Evolutionary conservation across 192 early-diverging fungal genomes (phyloP).

Genomic region (Backusella morwellensis): DNA sequence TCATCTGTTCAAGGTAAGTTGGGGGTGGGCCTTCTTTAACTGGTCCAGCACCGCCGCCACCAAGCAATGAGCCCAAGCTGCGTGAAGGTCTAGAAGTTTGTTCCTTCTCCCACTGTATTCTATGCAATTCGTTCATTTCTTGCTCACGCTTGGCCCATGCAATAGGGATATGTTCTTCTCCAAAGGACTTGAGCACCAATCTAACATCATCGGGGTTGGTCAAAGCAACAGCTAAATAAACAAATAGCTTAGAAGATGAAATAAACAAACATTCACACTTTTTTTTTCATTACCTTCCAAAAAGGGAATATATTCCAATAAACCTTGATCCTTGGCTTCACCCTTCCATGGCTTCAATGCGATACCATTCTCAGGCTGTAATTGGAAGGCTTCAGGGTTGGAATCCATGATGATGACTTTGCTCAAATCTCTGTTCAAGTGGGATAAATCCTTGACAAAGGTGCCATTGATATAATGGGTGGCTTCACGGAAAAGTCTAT

Average conservation of each 20-base stretch:
- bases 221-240: slow-evolving; percentile 54
- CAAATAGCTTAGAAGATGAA: not conserved
- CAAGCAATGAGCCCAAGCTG: slow-evolving; percentile 48
- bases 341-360: slow-evolving; percentile 85
- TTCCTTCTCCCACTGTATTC: slow-evolving; percentile 68
- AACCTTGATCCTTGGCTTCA: slow-evolving; percentile 73
- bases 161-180: slow-evolving; percentile 62
- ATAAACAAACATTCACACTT: slow-evolving; percentile 16
- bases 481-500: slow-evolving; percentile 89
- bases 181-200: slow-evolving; percentile 65
- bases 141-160: slow-evolving; percentile 73
- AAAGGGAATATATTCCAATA: slow-evolving; percentile 85
- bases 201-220: slow-evolving; percentile 76
- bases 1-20: slow-evolving; percentile 59
- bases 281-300: slow-evolving; percentile 67
- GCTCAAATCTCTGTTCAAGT: slow-evolving; percentile 91
- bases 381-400: slow-evolving; percentile 75
- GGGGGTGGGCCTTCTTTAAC: slow-evolving; percentile 63
- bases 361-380: slow-evolving; percentile 93
- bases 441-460: slow-evolving; percentile 84
- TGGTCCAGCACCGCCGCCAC: slow-evolving; percentile 30
- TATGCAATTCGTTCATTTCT: slow-evolving; percentile 58
- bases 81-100: slow-evolving; percentile 48
- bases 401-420: slow-evolving; percentile 95
- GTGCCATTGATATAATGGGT: slow-evolving; percentile 85